phyloP scores from a whole-genome alignment of 2,329 filamentous ascomycete species.

The Penicillium sp. region DNA sequence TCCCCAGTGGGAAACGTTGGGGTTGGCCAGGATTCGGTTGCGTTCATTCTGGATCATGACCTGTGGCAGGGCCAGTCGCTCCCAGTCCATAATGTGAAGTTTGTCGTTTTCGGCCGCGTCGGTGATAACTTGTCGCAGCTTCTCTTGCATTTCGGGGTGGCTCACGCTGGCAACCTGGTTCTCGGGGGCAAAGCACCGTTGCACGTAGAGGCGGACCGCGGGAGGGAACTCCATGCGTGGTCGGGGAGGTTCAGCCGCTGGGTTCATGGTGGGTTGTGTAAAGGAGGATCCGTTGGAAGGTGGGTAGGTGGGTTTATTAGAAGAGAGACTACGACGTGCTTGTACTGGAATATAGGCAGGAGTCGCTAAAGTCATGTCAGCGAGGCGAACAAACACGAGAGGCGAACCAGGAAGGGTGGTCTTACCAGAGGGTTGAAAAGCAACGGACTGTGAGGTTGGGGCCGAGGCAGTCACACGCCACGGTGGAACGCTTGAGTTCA shows the following conservation, averaged over 20 bases:
- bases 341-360: constrained; percentile 67
- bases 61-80: constrained; percentile 81
- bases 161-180: constrained; percentile 69
- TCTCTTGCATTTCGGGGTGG: constrained; percentile 76
- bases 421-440: constrained; percentile 45
- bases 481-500: constrained; percentile 49
- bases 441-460: constrained; percentile 34
- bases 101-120: constrained; percentile 75
- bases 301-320: constrained; percentile 39
- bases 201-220: constrained; percentile 85
- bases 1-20: constrained; percentile 48
- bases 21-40: constrained; percentile 54
- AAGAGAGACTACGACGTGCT: constrained; percentile 65
- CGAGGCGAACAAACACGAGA: not conserved
- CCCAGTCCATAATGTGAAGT: constrained; percentile 81
- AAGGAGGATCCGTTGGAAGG: constrained; percentile 29
- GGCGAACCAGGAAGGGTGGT: not conserved
- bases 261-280: constrained; percentile 36
- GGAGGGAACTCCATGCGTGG: constrained; percentile 76
- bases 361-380: constrained; percentile 43
- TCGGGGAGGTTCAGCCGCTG: constrained; percentile 49
- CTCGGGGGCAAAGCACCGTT: constrained; percentile 80
- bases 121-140: constrained; percentile 85
- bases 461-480: constrained; percentile 46
- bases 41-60: constrained; percentile 77